Evolutionary conservation across 768 basidiomycete species (phyloP), one percentile per base, ranked within the genome.

Genomic region (Gyrodon lividus): DNA sequence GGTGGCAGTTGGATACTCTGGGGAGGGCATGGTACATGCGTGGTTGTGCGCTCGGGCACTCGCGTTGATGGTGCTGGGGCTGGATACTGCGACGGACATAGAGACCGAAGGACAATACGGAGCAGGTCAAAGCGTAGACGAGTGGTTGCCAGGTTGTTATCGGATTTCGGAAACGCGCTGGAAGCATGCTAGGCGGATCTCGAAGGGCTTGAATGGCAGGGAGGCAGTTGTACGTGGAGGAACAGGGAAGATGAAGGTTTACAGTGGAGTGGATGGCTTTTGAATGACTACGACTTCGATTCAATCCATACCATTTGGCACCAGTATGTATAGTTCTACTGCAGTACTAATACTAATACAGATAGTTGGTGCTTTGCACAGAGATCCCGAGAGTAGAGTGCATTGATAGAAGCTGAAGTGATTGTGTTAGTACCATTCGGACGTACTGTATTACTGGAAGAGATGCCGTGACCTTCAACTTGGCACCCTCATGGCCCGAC

Each of bases 11-110:
- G 87, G 85, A 4, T 89, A 83, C 61, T 74, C 77, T 0, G 87
- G 87, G 0, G 87, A 89, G 56, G 87, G 87, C 2, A 87, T 87
- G 86, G 79, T 79, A 4, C 79, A 86, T 55, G 84, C 82, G 0
- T 87, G 85, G 84, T 62, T 83, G 64, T 75, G 81, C 50, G 78
- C 81, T 4, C 74, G 76, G 49, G 82, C 80, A 7, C 63, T 86
- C 17, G 85, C 82, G 10, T 57, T 70, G 46, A 85, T 86, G 84
- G 70, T 89, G 4, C 65, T 83, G 4, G 77, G 72, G 3, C 59
- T 67, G 13, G 75, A 77, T 20, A 39, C 56, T 0, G 40, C 33
- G 13, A 43, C 20, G 42, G 46, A 28, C 10, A 22, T 59, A 33
- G 51, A 53, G 28, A 6, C 8, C 2, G 66, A 66, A 31, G 61